Base-by-base conservation (phyloP, 306 rosid genomes). In the Delonix regia region DNA sequence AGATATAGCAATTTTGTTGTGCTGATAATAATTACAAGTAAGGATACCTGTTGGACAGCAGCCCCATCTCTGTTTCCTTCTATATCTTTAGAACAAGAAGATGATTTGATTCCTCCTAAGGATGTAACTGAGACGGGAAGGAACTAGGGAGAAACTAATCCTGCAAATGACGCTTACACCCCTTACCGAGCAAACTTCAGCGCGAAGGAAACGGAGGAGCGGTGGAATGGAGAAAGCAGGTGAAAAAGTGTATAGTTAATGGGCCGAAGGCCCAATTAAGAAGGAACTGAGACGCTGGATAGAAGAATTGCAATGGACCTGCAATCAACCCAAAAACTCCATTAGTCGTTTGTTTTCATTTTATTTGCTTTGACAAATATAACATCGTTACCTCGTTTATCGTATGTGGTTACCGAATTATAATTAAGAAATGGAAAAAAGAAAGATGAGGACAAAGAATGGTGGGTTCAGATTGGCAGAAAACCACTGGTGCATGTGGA, bases 31-130 rank as follows among this genome's bases (percentile, higher is more conserved):
- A 68, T 8, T 14, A 24, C 33, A 64, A 64, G 2, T 10, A 72
- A 47, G 34, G 42, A 18, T 86, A 89, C 98, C 98, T 86, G 83
- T 92, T 92, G 25, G 97, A 88, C 36, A 92, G 87, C 81, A 92
- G 80, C 60, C 97, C 95, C 97, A 92, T 92, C 15, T 30, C 57
- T 19, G 33, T 59, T 56, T 55, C 57, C 47, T 48, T 74, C 55
- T 21, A 36, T 18, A 27, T 4, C 21, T 42, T 49, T 69, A 30
- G 48, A 38, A 18, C 8, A 24, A 1, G 24, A 30, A 4, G 25
- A 9, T 27, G 30, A 47, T 47, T 47, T 10, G 73, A 70, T 71
- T 80, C 77, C 39, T 49, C 2, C 10, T 0, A 24, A 38, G 16
- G 4, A 65, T 19, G 24, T 13, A 18, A 22, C 16, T 28, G 42